Base-by-base conservation (phyloP, 2,329 filamentous ascomycete species). In the Madurella mycetomatis region DNA sequence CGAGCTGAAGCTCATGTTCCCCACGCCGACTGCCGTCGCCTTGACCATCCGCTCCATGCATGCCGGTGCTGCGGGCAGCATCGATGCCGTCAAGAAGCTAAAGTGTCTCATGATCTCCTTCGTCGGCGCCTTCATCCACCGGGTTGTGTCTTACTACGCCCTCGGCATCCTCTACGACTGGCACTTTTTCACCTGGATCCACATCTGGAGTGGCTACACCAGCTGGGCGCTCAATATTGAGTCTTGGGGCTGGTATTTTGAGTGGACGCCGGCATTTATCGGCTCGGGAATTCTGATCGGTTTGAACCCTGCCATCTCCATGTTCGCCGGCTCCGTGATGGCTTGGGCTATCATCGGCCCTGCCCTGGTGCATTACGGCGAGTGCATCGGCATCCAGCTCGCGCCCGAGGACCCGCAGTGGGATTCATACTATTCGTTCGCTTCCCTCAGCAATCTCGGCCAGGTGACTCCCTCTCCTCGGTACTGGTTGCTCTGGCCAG, bases 1-100 rank as follows among this genome's bases (percentile, higher is more conserved):
- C 31, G 80, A 84, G 67, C 70, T 83, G 51, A 75, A 73, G 55
- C 72, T 84, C 49, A 72, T 83, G 58, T 84, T 84, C 69, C 81
- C 81, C 4, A 81, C 80, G 2, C 66, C 80, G 1, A 81, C 80
- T 37, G 81, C 81, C 9, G 80, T 80, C 11, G 80, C 80, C 30
- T 72, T 82, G 64, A 83, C 81, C 1, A 83, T 84, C 58, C 76
- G 78, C 31, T 76, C 75, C 43, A 82, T 84, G 79, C 81, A 84
- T 64, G 72, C 76, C 49, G 77, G 78, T 37, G 73, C 75, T 1
- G 74, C 72, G 32, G 80, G 77, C 30, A 75, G 74, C 49, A 57
- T 65, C 2, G 74, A 79, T 37, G 80, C 79, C 39, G 76, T 79
- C 62, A 73, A 73, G 67, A 82, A 81, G 71, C 78, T 81, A 61